Conservation (phyloP, 1,139 yeast species). For the Candida dubliniensis region DNA sequence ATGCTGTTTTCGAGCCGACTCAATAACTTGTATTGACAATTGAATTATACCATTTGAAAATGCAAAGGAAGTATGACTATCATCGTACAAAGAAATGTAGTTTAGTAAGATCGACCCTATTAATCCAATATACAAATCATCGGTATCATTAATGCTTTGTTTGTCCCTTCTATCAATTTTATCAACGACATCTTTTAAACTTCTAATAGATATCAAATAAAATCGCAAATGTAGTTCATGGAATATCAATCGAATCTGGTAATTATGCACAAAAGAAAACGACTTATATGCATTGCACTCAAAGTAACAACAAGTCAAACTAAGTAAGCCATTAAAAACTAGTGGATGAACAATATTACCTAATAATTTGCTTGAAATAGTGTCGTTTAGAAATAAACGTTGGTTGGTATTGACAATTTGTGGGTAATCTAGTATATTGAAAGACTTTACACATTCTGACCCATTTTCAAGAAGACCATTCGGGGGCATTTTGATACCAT, state of each 20-base stretch:
- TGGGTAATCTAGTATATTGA: no score
- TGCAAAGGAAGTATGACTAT: conserved; percentile 21
- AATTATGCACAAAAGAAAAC: conserved; percentile 14
- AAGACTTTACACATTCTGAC: no score
- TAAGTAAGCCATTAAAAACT: conserved; percentile 17
- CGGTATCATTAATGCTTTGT: no score
- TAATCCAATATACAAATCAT: conserved; percentile 20
- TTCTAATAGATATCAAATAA: conserved; percentile 22
- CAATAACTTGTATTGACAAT: background rate
- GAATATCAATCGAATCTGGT: background rate
- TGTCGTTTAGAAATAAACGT: no score
- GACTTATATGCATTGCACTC: conserved; percentile 23
- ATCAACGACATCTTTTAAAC: conserved; percentile 19
- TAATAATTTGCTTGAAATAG: background rate
- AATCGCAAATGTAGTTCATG: conserved; percentile 17
- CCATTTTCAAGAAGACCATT: no score
- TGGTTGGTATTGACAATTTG: no score
- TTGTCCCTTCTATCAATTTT: conserved; percentile 15
- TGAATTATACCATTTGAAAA: conserved; percentile 27
- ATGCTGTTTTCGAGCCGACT: background rate
- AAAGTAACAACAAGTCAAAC: conserved; percentile 22
- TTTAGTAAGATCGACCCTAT: conserved; percentile 26
- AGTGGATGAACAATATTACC: conserved; percentile 9
- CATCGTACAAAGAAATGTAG: conserved; percentile 27
- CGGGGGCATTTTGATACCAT: no score